Base-by-base conservation (phyloP, 73 alveolate genomes). In the Paramecium octaurelia region DNA sequence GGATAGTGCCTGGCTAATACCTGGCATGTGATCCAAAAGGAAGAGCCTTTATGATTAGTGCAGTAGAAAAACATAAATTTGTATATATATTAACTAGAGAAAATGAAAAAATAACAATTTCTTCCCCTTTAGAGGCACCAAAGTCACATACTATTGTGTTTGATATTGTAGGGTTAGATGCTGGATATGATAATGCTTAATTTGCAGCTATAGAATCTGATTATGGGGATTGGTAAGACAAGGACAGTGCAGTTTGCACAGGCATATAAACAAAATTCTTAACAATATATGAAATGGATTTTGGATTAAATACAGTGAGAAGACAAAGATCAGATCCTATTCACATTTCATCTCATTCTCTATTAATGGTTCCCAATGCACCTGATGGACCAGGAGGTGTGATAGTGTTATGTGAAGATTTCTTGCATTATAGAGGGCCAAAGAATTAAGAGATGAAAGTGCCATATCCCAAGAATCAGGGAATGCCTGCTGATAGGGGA, bases 1-100 rank as follows among this genome's bases (percentile, higher is more conserved):
- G 99, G 40, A 93, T 98, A 6, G 99, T 99, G 43, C 99, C 99
- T 1, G 99, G 99, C 16, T 99, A 98, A 86, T 98, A 98, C 97
- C 83, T 99, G 23, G 99, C 99, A 10, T 98, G 97, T 8, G 99
- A 99, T 93, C 99, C 99, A 29, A 98, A 98, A 94, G 99, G 99
- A 58, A 95, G 99, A 75, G 99, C 99, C 0, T 93, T 98, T 50
- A 97, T 98, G 99, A 94, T 99, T 23, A 99, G 99, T 23, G 99
- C 99, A 29, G 97, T 98, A 11, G 99, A 99, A 95, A 98, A 98
- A 94, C 97, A 96, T 92, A 99, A 99, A 94, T 99, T 97, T 86
- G 99, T 98, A 36, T 99, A 98, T 96, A 97, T 98, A 75, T 95
- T 99, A 77, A 97, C 96, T 91, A 96, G 99, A 86, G 99, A 99